Evolutionary conservation across 768 basidiomycete species (phyloP).

Genomic region (Macrolepiota albuminosa): DNA sequence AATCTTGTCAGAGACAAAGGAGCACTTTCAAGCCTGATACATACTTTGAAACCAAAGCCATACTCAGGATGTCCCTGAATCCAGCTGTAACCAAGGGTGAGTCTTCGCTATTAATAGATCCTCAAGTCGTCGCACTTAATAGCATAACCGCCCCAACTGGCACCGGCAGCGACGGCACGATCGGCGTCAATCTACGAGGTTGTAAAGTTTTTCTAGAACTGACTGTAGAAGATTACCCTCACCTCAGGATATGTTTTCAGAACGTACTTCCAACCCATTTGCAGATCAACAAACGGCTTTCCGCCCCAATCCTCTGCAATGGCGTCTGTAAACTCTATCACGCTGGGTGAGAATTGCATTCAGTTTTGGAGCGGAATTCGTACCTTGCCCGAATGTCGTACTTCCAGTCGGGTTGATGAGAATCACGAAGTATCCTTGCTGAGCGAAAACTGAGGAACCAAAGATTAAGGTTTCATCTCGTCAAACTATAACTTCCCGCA

Average conservation of each 20-base stretch:
- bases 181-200: constrained; percentile 55
- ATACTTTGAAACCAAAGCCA: constrained; percentile 80
- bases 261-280: constrained; percentile 68
- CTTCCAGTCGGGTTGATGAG: constrained; percentile 93
- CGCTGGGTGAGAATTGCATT: not conserved
- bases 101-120: not conserved
- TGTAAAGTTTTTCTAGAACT: not conserved
- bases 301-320: constrained; percentile 84
- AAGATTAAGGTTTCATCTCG: not conserved
- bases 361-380: too few species aligned
- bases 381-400: constrained; percentile 89
- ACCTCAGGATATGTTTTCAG: constrained; percentile 69
- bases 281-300: constrained; percentile 76
- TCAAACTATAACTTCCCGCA: not conserved
- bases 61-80: constrained; percentile 92
- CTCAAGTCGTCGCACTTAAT: constrained; percentile 56
- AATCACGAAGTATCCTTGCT: constrained; percentile 85
- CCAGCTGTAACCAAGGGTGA: constrained; percentile 52
- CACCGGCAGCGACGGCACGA: constrained; percentile 74
- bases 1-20: not conserved
- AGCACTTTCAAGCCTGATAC: not conserved
- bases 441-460: constrained; percentile 56
- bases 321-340: constrained; percentile 70
- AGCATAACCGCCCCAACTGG: constrained; percentile 84
- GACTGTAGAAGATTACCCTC: constrained; percentile 4